Evolutionary conservation across 345 rosid species (phyloP).

Genomic region (Odontarrhena argentea): DNA sequence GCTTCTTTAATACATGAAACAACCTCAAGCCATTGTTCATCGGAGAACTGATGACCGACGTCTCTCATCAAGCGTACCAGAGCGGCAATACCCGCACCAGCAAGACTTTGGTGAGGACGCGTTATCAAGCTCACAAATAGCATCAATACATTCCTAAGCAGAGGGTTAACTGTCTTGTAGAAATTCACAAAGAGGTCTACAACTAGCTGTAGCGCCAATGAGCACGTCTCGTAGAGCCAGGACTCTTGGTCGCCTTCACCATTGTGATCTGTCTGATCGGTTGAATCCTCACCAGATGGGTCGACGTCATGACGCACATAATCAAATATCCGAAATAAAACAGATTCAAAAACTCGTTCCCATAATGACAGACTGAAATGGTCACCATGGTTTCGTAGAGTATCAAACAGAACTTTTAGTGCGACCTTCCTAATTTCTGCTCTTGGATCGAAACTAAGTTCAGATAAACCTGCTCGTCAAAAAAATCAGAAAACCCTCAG

Average conservation of each 20-base stretch:
- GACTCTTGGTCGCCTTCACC: constrained; percentile 84
- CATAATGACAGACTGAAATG: constrained; percentile 79
- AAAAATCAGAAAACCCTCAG: neutral
- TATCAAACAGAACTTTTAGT: constrained; percentile 83
- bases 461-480: constrained; percentile 70
- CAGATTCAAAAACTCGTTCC: constrained; percentile 88
- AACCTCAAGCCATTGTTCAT: constrained; percentile 88
- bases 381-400: constrained; percentile 85
- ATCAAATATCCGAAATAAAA: constrained; percentile 88
- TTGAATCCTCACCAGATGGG: constrained; percentile 65
- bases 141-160: constrained; percentile 70
- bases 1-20: constrained; percentile 80
- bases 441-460: constrained; percentile 94
- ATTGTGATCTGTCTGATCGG: constrained; percentile 51
- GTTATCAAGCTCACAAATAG: constrained; percentile 82
- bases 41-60: constrained; percentile 77
- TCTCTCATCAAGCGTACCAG: constrained; percentile 91
- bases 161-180: constrained; percentile 82
- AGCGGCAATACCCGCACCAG: constrained; percentile 94
- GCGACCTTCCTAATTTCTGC: constrained; percentile 91
- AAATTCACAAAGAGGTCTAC: constrained; percentile 93
- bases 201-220: constrained; percentile 86
- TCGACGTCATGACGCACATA: constrained; percentile 84
- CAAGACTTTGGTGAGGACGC: constrained; percentile 94
- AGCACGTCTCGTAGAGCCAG: constrained; percentile 96